phyloP scores from a whole-genome alignment of 2,329 filamentous ascomycete genomes.

The Chrysoporthe cubensis region DNA sequence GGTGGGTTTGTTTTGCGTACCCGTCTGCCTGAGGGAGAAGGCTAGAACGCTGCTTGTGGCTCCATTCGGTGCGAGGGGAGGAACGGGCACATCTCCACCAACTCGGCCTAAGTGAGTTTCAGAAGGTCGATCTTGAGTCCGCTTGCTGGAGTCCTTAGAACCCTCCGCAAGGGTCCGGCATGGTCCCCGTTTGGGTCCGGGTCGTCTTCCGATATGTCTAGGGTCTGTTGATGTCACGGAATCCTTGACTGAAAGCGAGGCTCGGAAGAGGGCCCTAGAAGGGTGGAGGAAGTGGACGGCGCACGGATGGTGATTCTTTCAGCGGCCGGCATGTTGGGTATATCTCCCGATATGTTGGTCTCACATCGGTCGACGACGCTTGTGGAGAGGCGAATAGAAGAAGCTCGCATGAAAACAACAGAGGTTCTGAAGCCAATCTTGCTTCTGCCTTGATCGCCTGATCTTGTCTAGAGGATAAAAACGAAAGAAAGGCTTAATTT shows the following conservation, averaged over 20 bases:
- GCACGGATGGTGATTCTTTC: neutral
- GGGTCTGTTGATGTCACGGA: neutral
- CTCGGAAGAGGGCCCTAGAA: neutral
- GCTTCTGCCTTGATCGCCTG: neutral
- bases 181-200: neutral
- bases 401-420: neutral
- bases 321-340: neutral
- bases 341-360: neutral
- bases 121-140: constrained; percentile 9
- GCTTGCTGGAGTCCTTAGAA: neutral
- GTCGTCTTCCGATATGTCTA: neutral
- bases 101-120: constrained; percentile 10
- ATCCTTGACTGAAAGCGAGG: neutral
- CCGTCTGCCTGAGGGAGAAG: neutral
- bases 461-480: neutral
- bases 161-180: constrained; percentile 3
- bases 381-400: no score
- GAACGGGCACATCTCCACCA: constrained; percentile 8
- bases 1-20: neutral
- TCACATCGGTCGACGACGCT: neutral
- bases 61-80: constrained; percentile 2
- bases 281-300: neutral
- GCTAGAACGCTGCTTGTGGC: constrained; percentile 3
- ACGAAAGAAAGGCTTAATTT: neutral
- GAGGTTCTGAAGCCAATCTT: neutral